Evolutionary conservation across 75 land plant species (phyloP), one percentile per base, ranked within the genome.

Genomic region (Chamaecyparis obtusa): DNA sequence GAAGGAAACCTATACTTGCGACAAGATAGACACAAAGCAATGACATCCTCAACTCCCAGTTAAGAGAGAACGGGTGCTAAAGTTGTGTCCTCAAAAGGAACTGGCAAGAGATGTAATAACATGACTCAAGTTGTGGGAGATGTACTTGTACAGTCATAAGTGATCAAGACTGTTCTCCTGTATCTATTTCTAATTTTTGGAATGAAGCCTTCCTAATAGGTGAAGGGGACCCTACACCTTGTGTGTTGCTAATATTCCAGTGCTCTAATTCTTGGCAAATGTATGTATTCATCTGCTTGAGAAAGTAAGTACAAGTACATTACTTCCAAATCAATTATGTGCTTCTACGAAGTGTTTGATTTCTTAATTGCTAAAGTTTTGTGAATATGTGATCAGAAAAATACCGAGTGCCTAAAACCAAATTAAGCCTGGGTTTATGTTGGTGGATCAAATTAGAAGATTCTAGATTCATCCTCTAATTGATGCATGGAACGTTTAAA

Each of bases 91-190:
- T 83, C 84, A 19, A 83, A 83, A 83, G 48, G 84, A 49, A 83
- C 32, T 24, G 46, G 46, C 55, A 83, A 83, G 35, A 55, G 55
- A 83, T 41, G 84, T 51, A 83, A 83, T 83, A 51, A n/a, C 35
- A 49, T 83, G 84, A 55, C 55, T 49, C 32, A 46, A 83, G 84
- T 83, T 44, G 84, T 46, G 8, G 84, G 84, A 46, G 55, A 83
- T 48, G 84, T 83, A 8, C 30, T 46, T 83, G 84, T 83, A 83
- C 84, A 83, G 55, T 83, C 84, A 44, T 83, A 83, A 83, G 33
- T 14, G n/a, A 43, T 9, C 14, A 83, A 30, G 33, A 21, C 35
- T 48, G 8, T 27, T 41, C 48, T 83, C 32, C 55, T 83, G 84
- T 21, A 19, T 83, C 32, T 77, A 39, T 36, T 3, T 60, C 27